Conservation (phyloP, 169 alveolate genomes). For the Plasmodium blacklocki region DNA sequence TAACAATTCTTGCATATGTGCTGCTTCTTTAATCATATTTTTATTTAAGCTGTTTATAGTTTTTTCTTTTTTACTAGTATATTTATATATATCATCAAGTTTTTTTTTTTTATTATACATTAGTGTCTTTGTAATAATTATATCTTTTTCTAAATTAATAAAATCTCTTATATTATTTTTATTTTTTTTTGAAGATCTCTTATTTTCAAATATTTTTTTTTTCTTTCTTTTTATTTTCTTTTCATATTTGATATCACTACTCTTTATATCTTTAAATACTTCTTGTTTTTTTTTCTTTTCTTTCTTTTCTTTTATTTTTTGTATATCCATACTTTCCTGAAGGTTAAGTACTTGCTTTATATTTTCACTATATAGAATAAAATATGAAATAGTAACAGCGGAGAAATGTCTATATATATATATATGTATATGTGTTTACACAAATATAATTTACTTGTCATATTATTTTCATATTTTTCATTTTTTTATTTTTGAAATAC, state of each 20-base stretch:
- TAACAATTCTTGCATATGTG: slow-evolving; percentile 23
- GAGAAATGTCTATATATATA: not conserved
- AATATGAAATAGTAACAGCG: not conserved
- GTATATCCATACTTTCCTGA: slow-evolving; percentile 40
- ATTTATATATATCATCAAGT: slow-evolving; percentile 47
- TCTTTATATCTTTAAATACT: not conserved
- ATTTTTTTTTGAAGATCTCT: slow-evolving; percentile 15
- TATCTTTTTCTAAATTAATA: slow-evolving; percentile 52
- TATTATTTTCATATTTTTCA: not conserved
- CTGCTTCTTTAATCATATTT: slow-evolving; percentile 45
- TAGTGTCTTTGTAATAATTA: slow-evolving; percentile 41
- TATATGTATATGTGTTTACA: not conserved
- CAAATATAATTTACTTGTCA: not conserved
- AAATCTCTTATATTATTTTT: slow-evolving; percentile 52
- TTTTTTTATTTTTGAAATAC: slow-evolving; percentile 10
- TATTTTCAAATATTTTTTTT: not conserved
- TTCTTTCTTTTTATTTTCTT: slow-evolving; percentile 2
- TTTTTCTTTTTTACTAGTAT: slow-evolving; percentile 44
- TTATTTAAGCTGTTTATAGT: slow-evolving; percentile 22
- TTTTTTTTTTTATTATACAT: slow-evolving; percentile 44
- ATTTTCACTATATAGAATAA: slow-evolving; percentile 5
- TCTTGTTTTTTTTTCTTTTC: slow-evolving; percentile 10
- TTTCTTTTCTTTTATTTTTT: slow-evolving; percentile 15
- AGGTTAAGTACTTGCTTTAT: slow-evolving; percentile 16
- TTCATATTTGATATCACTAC: not conserved